Evolutionary conservation across 75 land plant genomes (phyloP), one percentile per base, ranked within the genome.

Genomic region (Azolla pinnata): DNA sequence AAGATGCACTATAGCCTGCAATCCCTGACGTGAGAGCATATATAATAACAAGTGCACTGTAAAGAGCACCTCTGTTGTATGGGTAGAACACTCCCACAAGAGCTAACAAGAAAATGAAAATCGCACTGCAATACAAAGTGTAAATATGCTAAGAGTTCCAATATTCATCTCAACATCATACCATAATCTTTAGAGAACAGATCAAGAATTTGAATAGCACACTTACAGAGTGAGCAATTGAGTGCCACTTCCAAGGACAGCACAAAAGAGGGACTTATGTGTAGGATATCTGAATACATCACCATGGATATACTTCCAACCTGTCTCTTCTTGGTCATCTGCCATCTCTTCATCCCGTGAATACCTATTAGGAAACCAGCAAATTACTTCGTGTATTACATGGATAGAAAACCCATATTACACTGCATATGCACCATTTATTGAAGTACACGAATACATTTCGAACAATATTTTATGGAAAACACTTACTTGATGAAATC

Each of bases 231-330:
- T 60, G 30, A 85, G 65, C 14, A 85, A 76, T 59, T 85, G 88
- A 31, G 88, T 82, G 31, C 88, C 88, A 58, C 76, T 79, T 40
- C 88, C 88, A 67, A 85, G 67, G 18, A 77, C 72, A 29, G 88
- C 79, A 53, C 82, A 44, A 70, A 85, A 79, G 40, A 85, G 34
- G 51, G 79, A 82, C 70, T 82, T 82, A 64, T 79, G 57, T 27
- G 74, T 64, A 24, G 88, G 88, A 54, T 63, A 85, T 29, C 88
- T 55, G 67, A 85, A 85, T 16, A 85, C 88, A 79, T 85, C 88
- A 24, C 88, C 88, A 68, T 85, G 88, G 50, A 85, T 85, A 31
- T 85, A 82, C 62, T 85, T 85, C 88, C 88, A 85, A 28, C 88
- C 88, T 49, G 80, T 79, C 57, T 85, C 88, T 33, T 85, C 88